These are phyloP conservation scores for Trichoderma virens DNA, from an alignment of 495 filamentous ascomycete species.

Conservation along the genomic window DNA sequence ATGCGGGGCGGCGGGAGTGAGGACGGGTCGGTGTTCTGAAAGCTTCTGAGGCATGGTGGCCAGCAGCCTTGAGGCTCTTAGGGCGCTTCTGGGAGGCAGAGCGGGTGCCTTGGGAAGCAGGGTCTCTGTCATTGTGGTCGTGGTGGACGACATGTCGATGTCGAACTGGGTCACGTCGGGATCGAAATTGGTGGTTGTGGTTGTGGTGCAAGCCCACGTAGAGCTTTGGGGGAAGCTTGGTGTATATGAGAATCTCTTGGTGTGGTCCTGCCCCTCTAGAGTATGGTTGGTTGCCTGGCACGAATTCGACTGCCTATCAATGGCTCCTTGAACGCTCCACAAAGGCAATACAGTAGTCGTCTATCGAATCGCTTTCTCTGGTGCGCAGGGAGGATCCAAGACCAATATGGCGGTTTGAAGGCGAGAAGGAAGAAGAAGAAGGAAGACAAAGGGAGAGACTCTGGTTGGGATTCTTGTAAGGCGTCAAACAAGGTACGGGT, in stretches of 20 bases:
- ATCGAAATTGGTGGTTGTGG: not conserved
- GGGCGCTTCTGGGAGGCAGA: constrained; percentile 35
- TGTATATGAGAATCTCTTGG: not conserved
- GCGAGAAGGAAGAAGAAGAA: not conserved
- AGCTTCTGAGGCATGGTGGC: constrained; percentile 30
- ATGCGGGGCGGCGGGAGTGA: constrained; percentile 29
- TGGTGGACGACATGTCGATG: not conserved
- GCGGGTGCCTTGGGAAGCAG: constrained; percentile 1
- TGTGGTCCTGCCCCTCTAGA: not conserved
- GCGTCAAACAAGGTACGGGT: not conserved
- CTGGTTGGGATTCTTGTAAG: too few relatives aligned
- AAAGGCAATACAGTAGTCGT: not conserved
- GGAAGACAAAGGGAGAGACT: not conserved
- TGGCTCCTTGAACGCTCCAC: too few relatives aligned
- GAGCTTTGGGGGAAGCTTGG: not conserved
- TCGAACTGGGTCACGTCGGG: not conserved
- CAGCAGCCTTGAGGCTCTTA: constrained; percentile 34
- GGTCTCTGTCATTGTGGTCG: not conserved
- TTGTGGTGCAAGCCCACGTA: not conserved
- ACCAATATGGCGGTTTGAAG: not conserved
- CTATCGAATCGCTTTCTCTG: not conserved
- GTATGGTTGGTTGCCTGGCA: not conserved
- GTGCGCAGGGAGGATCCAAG: not conserved
- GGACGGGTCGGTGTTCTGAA: constrained; percentile 16
- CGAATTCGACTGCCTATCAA: not conserved